phyloP scores from a whole-genome alignment of 2,329 filamentous ascomycete genomes.

The Scytalidium sp. region DNA sequence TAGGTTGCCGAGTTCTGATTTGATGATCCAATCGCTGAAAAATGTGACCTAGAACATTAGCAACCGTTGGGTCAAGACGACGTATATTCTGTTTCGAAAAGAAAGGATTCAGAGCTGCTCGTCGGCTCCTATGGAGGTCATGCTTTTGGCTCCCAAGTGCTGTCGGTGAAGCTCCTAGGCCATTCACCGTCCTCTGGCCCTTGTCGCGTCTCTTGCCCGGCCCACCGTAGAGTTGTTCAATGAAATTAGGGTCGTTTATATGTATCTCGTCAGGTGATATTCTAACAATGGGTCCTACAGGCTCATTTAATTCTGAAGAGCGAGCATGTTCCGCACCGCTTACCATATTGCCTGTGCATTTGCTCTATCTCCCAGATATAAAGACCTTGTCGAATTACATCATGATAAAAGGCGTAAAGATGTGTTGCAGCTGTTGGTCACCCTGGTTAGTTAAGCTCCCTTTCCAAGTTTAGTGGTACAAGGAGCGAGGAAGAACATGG shows the following conservation, averaged over 20 bases:
- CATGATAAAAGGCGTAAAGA: conserved; percentile 17
- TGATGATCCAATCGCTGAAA: not conserved
- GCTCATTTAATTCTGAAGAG: conserved; percentile 5
- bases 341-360: conserved; percentile 20
- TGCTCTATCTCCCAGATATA: conserved; percentile 5
- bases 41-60: not conserved
- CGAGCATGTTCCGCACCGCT: not conserved
- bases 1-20: not conserved
- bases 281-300: conserved; percentile 29
- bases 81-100: conserved; percentile 11
- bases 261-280: conserved; percentile 30
- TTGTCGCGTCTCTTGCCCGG: conserved; percentile 13
- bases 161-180: not conserved
- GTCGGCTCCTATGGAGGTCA: conserved; percentile 5
- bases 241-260: conserved; percentile 26
- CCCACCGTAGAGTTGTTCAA: conserved; percentile 23
- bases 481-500: not conserved
- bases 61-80: conserved; percentile 4
- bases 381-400: conserved; percentile 12
- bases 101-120: conserved; percentile 8
- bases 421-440: conserved; percentile 1
- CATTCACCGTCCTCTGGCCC: conserved; percentile 4
- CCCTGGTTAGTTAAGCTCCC: conserved; percentile 9
- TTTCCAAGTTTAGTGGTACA: not conserved
- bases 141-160: conserved; percentile 7